These are phyloP conservation scores for Ophiostoma perfectum DNA, from an alignment of 2,329 filamentous ascomycete genomes.

Conservation along the genomic window DNA sequence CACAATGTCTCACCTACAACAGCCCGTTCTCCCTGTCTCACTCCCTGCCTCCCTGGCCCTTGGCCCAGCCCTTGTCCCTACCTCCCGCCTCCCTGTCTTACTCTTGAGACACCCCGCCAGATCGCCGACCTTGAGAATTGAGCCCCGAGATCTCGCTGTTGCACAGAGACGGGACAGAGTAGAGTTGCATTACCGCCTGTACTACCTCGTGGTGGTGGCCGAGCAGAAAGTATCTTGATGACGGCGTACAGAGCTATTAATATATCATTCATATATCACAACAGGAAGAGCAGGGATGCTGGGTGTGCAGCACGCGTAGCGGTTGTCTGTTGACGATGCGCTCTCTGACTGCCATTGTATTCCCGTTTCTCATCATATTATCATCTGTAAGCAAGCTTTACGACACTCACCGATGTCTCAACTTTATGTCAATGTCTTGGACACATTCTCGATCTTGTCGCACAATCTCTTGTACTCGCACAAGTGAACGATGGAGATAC, in stretches of 20 bases:
- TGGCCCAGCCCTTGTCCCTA: background rate
- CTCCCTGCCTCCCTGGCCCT: slow-evolving; percentile 2
- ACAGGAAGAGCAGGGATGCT: too few species aligned
- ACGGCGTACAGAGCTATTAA: too few species aligned
- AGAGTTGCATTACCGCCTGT: slow-evolving; percentile 7
- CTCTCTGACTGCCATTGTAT: background rate
- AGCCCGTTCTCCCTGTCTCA: background rate
- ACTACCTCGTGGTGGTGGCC: background rate
- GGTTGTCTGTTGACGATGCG: background rate
- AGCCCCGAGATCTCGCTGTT: slow-evolving; percentile 4
- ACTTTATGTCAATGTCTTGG: slow-evolving; percentile 6
- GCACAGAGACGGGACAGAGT: slow-evolving; percentile 4
- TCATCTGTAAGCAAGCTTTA: background rate
- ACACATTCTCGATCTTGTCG: slow-evolving; percentile 8
- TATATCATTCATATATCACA: too few species aligned
- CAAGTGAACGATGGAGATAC: slow-evolving; percentile 12
- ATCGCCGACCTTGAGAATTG: slow-evolving; percentile 2
- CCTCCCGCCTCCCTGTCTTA: background rate
- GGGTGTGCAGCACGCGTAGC: background rate
- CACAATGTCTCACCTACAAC: slow-evolving; percentile 6
- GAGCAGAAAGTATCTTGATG: background rate
- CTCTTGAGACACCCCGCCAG: slow-evolving; percentile 6
- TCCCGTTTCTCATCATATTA: background rate
- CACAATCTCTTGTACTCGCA: slow-evolving; percentile 10
- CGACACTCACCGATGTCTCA: slow-evolving; percentile 5